Percentiles rank a stretch among this genome's conserved stretches.
Evolutionary conservation across 2,329 filamentous ascomycete species (phyloP).

Genomic region (Fusarium caatingaense): DNA sequence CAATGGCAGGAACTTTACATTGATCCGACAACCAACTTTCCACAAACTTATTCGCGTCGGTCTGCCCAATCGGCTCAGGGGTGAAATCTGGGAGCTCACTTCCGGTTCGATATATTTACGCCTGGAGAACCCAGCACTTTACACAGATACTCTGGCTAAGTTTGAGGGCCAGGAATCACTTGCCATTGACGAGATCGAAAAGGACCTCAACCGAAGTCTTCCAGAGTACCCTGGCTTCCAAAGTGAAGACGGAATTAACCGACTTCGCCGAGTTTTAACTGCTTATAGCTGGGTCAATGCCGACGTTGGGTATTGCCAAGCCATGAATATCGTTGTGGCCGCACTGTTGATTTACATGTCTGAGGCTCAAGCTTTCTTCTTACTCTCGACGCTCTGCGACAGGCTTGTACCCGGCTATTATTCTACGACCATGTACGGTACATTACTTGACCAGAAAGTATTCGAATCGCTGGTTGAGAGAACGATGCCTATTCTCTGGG

Average conservation of each 20-base stretch:
- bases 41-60: constrained; percentile 97
- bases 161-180: constrained; percentile 88
- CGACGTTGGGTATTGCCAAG: constrained; percentile 97
- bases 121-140: constrained; percentile 85
- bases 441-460: constrained; percentile 93
- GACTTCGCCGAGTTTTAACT: constrained; percentile 89
- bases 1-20: constrained; percentile 90
- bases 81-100: constrained; percentile 95
- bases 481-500: constrained; percentile 98
- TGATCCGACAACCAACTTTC: constrained; percentile 95
- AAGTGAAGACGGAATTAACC: constrained; percentile 91
- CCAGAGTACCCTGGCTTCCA: constrained; percentile 98
- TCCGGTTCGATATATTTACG: constrained; percentile 91
- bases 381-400: constrained; percentile 91
- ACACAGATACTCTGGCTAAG: constrained; percentile 84
- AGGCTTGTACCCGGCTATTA: constrained; percentile 96
- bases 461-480: constrained; percentile 98
- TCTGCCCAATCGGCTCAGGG: constrained; percentile 89
- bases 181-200: constrained; percentile 98
- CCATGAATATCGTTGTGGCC: constrained; percentile 99
- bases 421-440: constrained; percentile 99
- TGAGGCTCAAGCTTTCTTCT: constrained; percentile 93
- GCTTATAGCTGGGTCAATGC: constrained; percentile 98
- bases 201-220: constrained; percentile 94
- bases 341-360: constrained; percentile 99